Evolutionary conservation across 2,329 filamentous ascomycete species (phyloP).

Genomic region (Domatiomyces catenatus): DNA sequence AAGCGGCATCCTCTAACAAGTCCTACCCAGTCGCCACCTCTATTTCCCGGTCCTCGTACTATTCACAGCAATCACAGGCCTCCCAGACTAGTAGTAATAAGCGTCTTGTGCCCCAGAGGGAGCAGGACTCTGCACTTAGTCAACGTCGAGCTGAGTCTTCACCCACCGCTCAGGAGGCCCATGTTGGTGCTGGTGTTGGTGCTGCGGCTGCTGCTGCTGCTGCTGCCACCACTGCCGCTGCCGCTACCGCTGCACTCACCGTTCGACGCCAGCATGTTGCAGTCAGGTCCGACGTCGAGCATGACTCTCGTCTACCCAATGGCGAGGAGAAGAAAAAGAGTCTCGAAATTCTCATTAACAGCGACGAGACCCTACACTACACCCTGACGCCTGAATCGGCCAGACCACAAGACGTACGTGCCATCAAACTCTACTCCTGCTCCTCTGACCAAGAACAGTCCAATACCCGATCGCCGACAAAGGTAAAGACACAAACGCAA

Average conservation of each 20-base stretch:
- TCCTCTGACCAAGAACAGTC: conserved; percentile 2
- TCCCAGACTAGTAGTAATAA: conserved; percentile 7
- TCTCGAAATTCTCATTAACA: conserved; percentile 67
- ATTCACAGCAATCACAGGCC: conserved; percentile 4
- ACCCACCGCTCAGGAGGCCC: conserved; percentile 3
- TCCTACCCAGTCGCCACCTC: neutral
- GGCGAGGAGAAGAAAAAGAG: conserved; percentile 40
- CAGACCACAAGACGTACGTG: conserved; percentile 56
- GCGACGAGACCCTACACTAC: conserved; percentile 68
- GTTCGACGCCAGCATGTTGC: conserved; percentile 12
- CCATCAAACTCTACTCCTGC: neutral
- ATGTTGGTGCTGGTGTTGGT: conserved; percentile 5
- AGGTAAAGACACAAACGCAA: conserved; percentile 18
- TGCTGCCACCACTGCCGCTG: conserved; percentile 3
- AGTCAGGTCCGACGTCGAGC: conserved; percentile 11
- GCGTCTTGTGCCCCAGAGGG: conserved; percentile 4
- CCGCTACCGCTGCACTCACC: conserved; percentile 9
- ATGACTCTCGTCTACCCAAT: conserved; percentile 10
- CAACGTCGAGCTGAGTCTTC: conserved; percentile 1
- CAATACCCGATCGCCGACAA: conserved; percentile 19
- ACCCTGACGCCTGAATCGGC: conserved; percentile 68
- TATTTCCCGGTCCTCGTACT: neutral
- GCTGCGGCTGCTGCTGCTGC: conserved; percentile 4
- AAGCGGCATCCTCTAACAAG: neutral
- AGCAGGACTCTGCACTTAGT: conserved; percentile 1